Evolutionary conservation across 225 moss, liverwort and hornwort genomes (phyloP).

Genomic region (Physcomitrium patens): DNA sequence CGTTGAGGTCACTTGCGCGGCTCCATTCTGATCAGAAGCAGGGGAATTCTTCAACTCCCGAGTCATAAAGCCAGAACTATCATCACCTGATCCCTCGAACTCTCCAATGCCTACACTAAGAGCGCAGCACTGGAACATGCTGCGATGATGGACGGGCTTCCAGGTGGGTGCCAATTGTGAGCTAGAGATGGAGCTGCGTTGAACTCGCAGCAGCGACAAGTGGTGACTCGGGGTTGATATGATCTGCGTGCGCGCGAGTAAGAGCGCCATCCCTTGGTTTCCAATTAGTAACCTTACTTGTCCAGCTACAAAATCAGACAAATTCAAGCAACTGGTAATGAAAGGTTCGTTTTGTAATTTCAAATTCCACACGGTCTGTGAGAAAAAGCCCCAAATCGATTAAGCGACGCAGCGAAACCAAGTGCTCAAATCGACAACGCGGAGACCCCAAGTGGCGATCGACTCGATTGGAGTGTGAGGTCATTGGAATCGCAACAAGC

Average conservation of each 20-base stretch:
- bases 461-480: too few species aligned
- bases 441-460: too few species aligned
- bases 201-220: slow-evolving; percentile 16
- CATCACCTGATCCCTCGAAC: slow-evolving; percentile 3
- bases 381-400: too few species aligned
- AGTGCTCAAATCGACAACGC: too few species aligned
- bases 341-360: too few species aligned
- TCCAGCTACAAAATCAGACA: too few species aligned
- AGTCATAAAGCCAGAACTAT: not conserved
- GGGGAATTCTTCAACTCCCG: slow-evolving; percentile 6
- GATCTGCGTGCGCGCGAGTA: slow-evolving; percentile 21
- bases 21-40: not conserved
- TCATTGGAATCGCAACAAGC: too few species aligned
- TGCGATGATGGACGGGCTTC: slow-evolving; percentile 4
- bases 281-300: too few species aligned
- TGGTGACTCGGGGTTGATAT: slow-evolving; percentile 1
- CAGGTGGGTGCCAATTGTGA: slow-evolving; percentile 3
- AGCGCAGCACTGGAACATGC: slow-evolving; percentile 29
- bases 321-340: too few species aligned
- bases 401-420: too few species aligned
- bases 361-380: too few species aligned
- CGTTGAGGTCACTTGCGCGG: not conserved
- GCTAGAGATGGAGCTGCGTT: not conserved
- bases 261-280: slow-evolving; percentile 36
- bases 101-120: slow-evolving; percentile 6